Conservation (phyloP, 176 grass and related monocot genomes). For the Triticum dicoccoides region DNA sequence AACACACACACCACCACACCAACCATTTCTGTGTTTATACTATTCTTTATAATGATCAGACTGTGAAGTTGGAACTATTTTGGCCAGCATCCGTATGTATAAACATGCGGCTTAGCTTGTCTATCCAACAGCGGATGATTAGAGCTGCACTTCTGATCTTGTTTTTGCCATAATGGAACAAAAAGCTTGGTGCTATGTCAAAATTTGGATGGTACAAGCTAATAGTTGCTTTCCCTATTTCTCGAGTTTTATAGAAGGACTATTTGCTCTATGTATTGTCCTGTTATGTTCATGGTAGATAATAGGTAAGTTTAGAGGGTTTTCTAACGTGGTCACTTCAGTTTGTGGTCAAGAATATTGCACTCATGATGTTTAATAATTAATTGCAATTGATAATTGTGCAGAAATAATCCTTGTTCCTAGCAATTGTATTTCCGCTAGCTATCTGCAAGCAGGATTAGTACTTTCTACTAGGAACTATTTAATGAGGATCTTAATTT, state of each 20-base stretch:
- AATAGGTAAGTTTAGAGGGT: background rate
- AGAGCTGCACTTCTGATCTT: constrained; percentile 25
- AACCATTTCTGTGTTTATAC: background rate
- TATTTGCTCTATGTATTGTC: constrained; percentile 7
- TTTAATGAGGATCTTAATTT: background rate
- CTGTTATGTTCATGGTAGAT: background rate
- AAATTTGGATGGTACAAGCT: background rate
- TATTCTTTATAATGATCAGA: constrained; percentile 13
- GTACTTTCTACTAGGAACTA: background rate
- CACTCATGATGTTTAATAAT: constrained; percentile 6
- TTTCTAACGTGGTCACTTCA: background rate
- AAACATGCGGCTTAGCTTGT: constrained; percentile 14
- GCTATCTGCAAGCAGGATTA: constrained; percentile 19
- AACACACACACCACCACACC: background rate
- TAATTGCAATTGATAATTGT: background rate
- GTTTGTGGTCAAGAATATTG: background rate
- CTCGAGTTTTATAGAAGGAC: background rate
- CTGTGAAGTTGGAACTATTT: background rate
- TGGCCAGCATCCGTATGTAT: background rate
- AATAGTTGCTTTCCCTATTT: background rate
- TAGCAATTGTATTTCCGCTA: constrained; percentile 14
- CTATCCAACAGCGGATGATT: background rate
- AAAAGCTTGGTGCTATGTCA: background rate
- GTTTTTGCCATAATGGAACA: background rate
- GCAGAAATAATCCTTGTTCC: background rate